Conservation (phyloP, 306 rosid species). For the Dalbergia oliveri region DNA sequence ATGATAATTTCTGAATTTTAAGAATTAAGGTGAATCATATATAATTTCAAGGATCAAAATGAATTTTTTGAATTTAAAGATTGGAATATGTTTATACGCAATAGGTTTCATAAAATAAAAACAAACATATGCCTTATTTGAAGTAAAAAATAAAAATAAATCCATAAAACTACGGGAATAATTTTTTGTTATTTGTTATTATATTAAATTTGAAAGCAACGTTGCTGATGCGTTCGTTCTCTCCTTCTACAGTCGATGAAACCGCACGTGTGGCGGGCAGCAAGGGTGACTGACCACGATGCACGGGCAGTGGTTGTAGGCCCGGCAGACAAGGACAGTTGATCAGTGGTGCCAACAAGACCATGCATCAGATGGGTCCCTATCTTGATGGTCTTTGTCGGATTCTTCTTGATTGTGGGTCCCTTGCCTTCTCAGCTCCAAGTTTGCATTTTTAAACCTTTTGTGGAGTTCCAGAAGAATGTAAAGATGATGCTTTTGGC, state of each 20-base stretch:
- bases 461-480: neutral
- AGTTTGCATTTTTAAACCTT: conserved; percentile 43
- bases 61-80: too few species aligned
- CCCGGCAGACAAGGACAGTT: conserved; percentile 59
- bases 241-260: neutral
- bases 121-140: too few species aligned
- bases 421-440: conserved; percentile 74
- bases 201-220: conserved; percentile 1
- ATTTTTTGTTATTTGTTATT: too few species aligned
- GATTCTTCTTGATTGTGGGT: conserved; percentile 52
- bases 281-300: conserved; percentile 47
- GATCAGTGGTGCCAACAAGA: conserved; percentile 59
- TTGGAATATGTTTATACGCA: too few species aligned
- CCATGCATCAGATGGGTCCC: conserved; percentile 62
- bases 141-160: too few species aligned
- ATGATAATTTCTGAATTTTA: too few species aligned
- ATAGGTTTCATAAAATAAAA: too few species aligned
- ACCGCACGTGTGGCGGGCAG: conserved; percentile 63
- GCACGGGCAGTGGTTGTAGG: conserved; percentile 56
- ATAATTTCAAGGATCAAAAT: too few species aligned
- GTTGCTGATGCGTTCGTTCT: conserved; percentile 39
- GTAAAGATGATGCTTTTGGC: too few species aligned
- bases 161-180: too few species aligned
- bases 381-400: conserved; percentile 47
- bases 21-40: too few species aligned